A percentile compares a stretch with the other conserved stretches of the same genome.
Evolutionary conservation across 2,329 filamentous ascomycete genomes (phyloP).

Genomic region (Arachnomyces sp.): DNA sequence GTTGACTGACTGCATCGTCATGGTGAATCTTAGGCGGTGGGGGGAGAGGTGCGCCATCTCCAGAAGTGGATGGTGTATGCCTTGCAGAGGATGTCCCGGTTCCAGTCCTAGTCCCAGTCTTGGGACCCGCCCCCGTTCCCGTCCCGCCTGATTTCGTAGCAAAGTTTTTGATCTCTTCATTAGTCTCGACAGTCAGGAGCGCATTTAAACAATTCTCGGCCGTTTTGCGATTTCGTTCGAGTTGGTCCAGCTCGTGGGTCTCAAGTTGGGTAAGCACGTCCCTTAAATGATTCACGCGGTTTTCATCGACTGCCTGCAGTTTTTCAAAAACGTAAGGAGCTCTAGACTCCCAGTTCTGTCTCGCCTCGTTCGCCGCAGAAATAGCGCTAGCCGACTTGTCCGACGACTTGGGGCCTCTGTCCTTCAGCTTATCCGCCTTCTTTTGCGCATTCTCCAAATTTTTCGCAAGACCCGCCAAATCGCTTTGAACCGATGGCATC

Average conservation of each 20-base stretch:
- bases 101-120: conserved; percentile 79
- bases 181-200: conserved; percentile 78
- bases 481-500: conserved; percentile 73
- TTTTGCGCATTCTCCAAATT: conserved; percentile 79
- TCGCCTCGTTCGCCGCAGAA: conserved; percentile 67
- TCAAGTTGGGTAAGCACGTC: conserved; percentile 88
- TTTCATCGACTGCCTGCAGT: conserved; percentile 84
- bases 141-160: conserved; percentile 58
- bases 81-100: conserved; percentile 50
- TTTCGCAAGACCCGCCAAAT: conserved; percentile 70
- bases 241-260: conserved; percentile 83
- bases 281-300: conserved; percentile 77
- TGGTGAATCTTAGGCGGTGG: conserved; percentile 31
- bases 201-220: conserved; percentile 74
- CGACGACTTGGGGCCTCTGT: conserved; percentile 65
- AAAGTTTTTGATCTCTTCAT: conserved; percentile 62
- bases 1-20: conserved; percentile 51
- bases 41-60: conserved; percentile 25
- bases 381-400: conserved; percentile 70
- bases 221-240: conserved; percentile 65
- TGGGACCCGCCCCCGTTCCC: conserved; percentile 72
- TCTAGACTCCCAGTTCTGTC: conserved; percentile 83
- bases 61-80: conserved; percentile 18
- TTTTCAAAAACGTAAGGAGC: conserved; percentile 92
- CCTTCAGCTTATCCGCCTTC: conserved; percentile 74